Base-by-base conservation (phyloP, 148 eudicot species). In the Beta vulgaris region DNA sequence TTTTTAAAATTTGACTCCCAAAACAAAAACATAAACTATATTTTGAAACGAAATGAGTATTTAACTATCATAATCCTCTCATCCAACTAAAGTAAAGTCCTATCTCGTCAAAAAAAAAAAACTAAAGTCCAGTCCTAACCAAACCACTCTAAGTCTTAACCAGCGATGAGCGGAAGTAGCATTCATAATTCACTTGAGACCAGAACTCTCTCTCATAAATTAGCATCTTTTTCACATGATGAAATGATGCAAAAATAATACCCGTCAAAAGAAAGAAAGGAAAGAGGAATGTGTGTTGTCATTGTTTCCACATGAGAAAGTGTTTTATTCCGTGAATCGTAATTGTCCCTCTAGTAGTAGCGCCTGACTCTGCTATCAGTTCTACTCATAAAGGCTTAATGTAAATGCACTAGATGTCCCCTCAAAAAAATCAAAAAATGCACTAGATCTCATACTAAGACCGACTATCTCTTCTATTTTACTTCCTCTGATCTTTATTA, bases 221-320 rank as follows among this genome's bases (percentile, higher is more conserved):
- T 40, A 39, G 40, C 48, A 53, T 40, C 26, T 42, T 40, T 6
- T 43, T 42, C 73, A 5, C 25, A 39, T 26, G 59, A 34, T 31
- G 25, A 34, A 58, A 43, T 29, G 14, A 59, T 49, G 63, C 62
- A 35, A 70, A 70, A 62, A 36, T 5, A 31, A 11, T 21, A 31
- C 7, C 25, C 2, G 53, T 19, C 13, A 23, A 39, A 28, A 44
- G 57, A 34, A 26, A 12, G 54, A 43, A 42, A 15, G 68, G 26
- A 57, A 35, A 25, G 51, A 37, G 15, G 36, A 5, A 23, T 21
- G 32, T 62, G 21, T 23, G 42, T 75, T 25, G 62, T 53, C n/a
- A n/a, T 60, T 29, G 62, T 53, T 75, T 75, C 78, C 29, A 76
- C 72, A 54, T 29, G 42, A 76, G 49, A 53, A 67, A 54, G 65